Evolutionary conservation across 2,329 filamentous ascomycete genomes (phyloP).

Genomic region (Penicillium sp.): DNA sequence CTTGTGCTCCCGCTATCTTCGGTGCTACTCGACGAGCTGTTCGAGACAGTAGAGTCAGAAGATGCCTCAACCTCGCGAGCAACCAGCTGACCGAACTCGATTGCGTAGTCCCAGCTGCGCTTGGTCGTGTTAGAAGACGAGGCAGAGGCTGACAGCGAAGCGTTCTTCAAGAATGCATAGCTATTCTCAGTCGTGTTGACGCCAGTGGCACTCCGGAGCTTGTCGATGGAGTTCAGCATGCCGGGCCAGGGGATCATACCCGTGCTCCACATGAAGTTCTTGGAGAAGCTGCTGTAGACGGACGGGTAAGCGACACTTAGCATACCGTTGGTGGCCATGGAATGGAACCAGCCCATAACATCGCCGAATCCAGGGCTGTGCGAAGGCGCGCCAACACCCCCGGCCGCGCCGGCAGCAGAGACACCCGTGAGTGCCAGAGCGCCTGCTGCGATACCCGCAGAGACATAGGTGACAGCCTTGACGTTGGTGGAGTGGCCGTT

Average conservation of each 20-base stretch:
- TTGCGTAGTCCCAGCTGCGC: conserved; percentile 55
- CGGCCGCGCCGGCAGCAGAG: conserved; percentile 65
- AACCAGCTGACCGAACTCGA: conserved; percentile 50
- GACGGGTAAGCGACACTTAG: conserved; percentile 83
- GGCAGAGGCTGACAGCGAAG: conserved; percentile 58
- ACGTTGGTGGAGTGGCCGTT: conserved; percentile 84
- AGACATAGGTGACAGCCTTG: conserved; percentile 77
- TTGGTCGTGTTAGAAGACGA: conserved; percentile 54
- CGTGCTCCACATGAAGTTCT: conserved; percentile 91
- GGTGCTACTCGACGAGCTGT: conserved; percentile 30
- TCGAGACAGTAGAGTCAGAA: conserved; percentile 40
- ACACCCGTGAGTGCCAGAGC: conserved; percentile 74
- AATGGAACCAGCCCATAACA: conserved; percentile 87
- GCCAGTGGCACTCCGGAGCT: conserved; percentile 76
- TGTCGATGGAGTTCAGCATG: conserved; percentile 81
- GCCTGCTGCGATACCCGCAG: conserved; percentile 81
- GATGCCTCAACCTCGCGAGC: conserved; percentile 52
- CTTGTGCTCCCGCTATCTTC: conserved; percentile 41
- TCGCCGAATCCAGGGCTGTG: conserved; percentile 83
- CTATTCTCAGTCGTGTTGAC: conserved; percentile 84
- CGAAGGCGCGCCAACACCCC: conserved; percentile 62
- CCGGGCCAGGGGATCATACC: conserved; percentile 80
- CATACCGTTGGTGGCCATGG: conserved; percentile 95
- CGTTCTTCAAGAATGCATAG: conserved; percentile 71
- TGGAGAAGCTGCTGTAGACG: conserved; percentile 84